Evolutionary conservation across 129 eudicot genomes (phyloP).

Genomic region (Tanacetum coccineum): DNA sequence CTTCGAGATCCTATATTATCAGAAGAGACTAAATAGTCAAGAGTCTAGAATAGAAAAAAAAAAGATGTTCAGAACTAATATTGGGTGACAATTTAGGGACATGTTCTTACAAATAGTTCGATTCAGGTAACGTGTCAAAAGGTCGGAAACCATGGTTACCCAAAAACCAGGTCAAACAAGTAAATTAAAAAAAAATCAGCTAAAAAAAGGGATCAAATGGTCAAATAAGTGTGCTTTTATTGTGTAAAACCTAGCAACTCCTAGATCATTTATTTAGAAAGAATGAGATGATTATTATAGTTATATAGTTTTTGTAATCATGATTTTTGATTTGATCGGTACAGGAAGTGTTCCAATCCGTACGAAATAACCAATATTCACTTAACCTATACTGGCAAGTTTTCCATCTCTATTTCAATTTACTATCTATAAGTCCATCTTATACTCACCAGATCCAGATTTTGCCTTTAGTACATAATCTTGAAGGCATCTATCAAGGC

Average conservation of each 20-base stretch:
- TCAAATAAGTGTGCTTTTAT: neutral
- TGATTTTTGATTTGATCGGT: no score
- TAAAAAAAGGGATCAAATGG: neutral
- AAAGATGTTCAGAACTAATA: neutral
- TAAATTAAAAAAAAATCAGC: constrained; percentile 6
- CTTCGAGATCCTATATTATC: constrained; percentile 52
- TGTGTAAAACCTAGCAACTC: neutral
- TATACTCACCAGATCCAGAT: constrained; percentile 74
- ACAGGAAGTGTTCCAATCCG: no score
- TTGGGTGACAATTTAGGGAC: neutral
- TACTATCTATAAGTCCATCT: constrained; percentile 13
- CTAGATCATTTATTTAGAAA: neutral
- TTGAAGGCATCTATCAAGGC: constrained; percentile 74
- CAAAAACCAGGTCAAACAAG: no score
- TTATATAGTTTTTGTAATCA: no score
- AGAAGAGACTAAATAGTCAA: constrained; percentile 10
- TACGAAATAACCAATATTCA: no score
- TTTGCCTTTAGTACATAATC: constrained; percentile 61
- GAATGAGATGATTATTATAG: no score
- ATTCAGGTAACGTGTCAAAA: neutral
- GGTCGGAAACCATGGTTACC: no score
- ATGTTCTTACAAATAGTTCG: neutral
- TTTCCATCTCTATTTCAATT: neutral
- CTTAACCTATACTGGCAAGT: no score
- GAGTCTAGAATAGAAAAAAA: neutral